Evolutionary conservation across 192 early-diverging fungal genomes (phyloP).

Genomic region (Oehlia diaphana): DNA sequence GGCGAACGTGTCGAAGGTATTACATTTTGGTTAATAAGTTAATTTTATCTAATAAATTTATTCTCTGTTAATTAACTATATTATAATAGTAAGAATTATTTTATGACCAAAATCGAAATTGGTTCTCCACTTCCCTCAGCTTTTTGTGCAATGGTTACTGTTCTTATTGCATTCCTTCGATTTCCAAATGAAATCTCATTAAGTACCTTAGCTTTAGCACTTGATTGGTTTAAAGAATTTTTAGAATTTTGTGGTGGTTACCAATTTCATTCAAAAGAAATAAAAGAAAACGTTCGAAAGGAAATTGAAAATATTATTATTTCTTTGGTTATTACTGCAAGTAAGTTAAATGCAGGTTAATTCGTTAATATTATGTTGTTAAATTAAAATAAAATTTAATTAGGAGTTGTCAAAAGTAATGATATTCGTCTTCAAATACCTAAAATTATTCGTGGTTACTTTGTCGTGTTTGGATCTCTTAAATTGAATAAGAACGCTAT

Average conservation of each 20-base stretch:
- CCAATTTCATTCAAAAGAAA: neutral
- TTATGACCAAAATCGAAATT: neutral
- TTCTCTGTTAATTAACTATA: neutral
- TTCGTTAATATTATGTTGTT: neutral
- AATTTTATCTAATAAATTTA: neutral
- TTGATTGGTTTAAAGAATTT: constrained; percentile 22
- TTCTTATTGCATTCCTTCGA: neutral
- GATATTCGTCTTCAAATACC: constrained; percentile 20
- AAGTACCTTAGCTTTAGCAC: neutral
- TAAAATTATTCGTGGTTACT: constrained; percentile 28
- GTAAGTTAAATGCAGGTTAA: neutral
- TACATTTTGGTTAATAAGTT: neutral
- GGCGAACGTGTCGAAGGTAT: constrained; percentile 1
- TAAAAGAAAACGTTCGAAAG: neutral
- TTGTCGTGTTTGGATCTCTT: constrained; percentile 35
- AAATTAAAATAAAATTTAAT: neutral
- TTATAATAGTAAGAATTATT: constrained; percentile 11
- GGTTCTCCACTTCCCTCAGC: neutral
- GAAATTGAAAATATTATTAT: constrained; percentile 3
- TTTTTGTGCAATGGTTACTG: constrained; percentile 10
- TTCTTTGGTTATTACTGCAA: neutral
- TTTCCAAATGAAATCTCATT: constrained; percentile 1
- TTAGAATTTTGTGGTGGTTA: constrained; percentile 1
- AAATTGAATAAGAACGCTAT: neutral
- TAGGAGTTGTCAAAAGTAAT: constrained; percentile 28